Conservation (phyloP, 768 basidiomycete species). For the Cystofilobasidium bisporidii region DNA sequence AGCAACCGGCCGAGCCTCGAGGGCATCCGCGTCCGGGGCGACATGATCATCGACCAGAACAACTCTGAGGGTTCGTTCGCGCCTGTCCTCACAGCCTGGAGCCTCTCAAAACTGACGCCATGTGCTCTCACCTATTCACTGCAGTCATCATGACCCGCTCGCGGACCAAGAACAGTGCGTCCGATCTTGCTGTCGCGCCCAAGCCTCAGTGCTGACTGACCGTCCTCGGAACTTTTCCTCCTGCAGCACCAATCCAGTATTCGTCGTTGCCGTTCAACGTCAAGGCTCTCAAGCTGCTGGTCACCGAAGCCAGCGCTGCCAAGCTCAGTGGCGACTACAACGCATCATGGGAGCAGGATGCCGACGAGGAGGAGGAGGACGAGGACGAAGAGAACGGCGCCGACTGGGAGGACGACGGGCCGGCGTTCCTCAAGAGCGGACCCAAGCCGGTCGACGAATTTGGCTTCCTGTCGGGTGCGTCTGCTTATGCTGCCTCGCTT, state of each 20-base stretch:
- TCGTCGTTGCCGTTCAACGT: conserved; percentile 76
- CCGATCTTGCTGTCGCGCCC: not conserved
- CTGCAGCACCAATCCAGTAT: conserved; percentile 47
- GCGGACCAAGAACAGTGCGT: conserved; percentile 70
- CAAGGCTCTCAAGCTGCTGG: conserved; percentile 80
- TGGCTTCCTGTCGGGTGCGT: conserved; percentile 58
- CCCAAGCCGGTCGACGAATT: conserved; percentile 61
- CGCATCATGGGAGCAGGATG: conserved; percentile 47
- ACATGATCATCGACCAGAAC: conserved; percentile 65
- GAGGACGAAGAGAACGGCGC: conserved; percentile 50
- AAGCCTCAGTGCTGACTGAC: not conserved
- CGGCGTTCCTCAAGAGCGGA: conserved; percentile 45
- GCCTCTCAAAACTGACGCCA: not conserved
- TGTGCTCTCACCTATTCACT: not conserved
- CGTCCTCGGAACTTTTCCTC: too few species aligned
- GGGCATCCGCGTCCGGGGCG: conserved; percentile 72
- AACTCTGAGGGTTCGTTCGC: conserved; percentile 13
- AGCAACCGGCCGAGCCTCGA: conserved; percentile 51
- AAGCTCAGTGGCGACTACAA: conserved; percentile 19
- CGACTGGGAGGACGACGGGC: conserved; percentile 89
- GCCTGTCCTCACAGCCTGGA: too few species aligned
- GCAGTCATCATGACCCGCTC: conserved; percentile 96
- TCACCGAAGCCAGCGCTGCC: conserved; percentile 65
- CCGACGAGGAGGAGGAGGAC: conserved; percentile 49
- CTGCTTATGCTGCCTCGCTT: not conserved